Base-by-base conservation (phyloP, 2,329 filamentous ascomycete genomes). In the Balansia obtecta region DNA sequence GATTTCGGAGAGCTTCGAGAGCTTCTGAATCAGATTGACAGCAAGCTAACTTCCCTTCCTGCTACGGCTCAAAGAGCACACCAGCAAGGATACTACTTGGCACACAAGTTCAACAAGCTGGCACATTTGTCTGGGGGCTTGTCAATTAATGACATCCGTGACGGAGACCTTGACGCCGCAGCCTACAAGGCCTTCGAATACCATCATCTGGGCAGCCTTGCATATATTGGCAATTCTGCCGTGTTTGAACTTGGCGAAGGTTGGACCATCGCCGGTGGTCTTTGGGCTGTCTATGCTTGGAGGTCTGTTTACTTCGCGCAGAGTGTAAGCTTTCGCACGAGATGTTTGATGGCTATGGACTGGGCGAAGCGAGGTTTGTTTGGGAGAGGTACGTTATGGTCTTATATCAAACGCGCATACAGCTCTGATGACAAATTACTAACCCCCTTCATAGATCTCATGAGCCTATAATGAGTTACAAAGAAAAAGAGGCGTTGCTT, bases 351-450 rank as follows among this genome's bases (percentile, higher is more conserved):
- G 68, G 89, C 89, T 16, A 96, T 98, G 93, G 93, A 98, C 66
- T 98, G 93, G 93, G 83, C 82, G n/a, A 98, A 97, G 79, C 78
- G 94, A 64, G 87, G 88, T 12, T 68, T 98, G 20, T 98, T 98
- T 71, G 93, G 93, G 58, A 79, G 93, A 83, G 93, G 91, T 96
- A 70, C 72, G 83, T 73, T 51, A 12, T 32, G 15, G 20, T 16
- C 45, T 15, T 40, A 22, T 15, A 30, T 37, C 15, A 4, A 15
- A 46, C 33, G 8, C 18, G 18, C 42, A 12, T 16, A 1, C 9
- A 10, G n/a, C 5, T 37, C 13, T 7, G 46, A 33, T 9, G 7
- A 18, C 15, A 16, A 11, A 45, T 39, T 48, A 45, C 48, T 10
- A 32, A 13, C 8, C 8, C 8, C 13, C 15, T 27, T 30, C 9